A percentile compares a stretch with the other conserved stretches of the same genome.
phyloP scores from a whole-genome alignment of 352 stramenopile genomes.

The Phytophthora meadii region DNA sequence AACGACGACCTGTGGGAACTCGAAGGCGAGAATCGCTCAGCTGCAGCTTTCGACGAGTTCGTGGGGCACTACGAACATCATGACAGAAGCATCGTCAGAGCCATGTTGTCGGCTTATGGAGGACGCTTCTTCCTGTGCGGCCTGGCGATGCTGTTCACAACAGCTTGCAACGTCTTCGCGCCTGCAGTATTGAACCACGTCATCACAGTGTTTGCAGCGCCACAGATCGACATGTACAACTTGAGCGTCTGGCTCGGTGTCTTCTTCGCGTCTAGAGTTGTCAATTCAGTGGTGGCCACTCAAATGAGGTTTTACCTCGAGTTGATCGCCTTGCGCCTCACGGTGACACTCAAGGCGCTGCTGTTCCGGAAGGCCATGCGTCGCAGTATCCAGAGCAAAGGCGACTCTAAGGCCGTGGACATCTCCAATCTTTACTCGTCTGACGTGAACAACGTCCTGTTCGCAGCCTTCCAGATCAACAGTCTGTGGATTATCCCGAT shows the following conservation, averaged over 20 bases:
- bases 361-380: conserved; percentile 51
- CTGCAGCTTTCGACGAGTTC: neutral
- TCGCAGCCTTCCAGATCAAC: conserved; percentile 17
- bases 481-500: conserved; percentile 30
- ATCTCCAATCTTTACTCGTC: conserved; percentile 94
- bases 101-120: neutral
- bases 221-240: conserved; percentile 27
- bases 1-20: conserved; percentile 7
- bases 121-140: neutral
- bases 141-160: neutral
- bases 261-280: neutral
- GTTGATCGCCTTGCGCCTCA: conserved; percentile 37
- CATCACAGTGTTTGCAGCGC: conserved; percentile 38
- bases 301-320: conserved; percentile 4
- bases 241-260: conserved; percentile 30
- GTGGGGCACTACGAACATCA: conserved; percentile 12
- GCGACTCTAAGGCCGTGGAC: conserved; percentile 45
- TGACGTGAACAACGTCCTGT: conserved; percentile 64
- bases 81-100: neutral
- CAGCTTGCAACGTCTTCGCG: neutral
- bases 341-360: conserved; percentile 40
- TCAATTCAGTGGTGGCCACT: neutral
- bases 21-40: conserved; percentile 28
- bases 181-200: conserved; percentile 22
- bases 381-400: conserved; percentile 17